Evolutionary conservation across 306 rosid genomes (phyloP).

Genomic region (Acacia confusa): DNA sequence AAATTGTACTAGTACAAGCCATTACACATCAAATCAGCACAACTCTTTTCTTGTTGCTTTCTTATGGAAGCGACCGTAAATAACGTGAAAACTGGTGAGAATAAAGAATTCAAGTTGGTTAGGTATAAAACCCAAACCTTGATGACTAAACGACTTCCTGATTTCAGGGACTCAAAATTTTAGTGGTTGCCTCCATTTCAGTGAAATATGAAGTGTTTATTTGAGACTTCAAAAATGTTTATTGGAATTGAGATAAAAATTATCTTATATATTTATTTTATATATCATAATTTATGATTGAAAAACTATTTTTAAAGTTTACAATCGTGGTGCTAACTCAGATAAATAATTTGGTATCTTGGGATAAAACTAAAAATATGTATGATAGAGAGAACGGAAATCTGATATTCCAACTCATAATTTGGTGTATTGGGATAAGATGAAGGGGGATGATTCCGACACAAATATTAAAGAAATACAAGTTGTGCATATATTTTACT

Average conservation of each 20-base stretch:
- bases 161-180: slow-evolving; percentile 9
- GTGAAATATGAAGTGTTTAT: no score
- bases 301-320: no score
- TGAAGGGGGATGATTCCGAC: slow-evolving; percentile 25
- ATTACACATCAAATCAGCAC: neutral
- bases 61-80: slow-evolving; percentile 13
- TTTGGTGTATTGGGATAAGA: slow-evolving; percentile 38
- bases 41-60: neutral
- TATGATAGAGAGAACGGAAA: neutral
- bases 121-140: slow-evolving; percentile 15
- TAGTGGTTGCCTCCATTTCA: neutral
- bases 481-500: slow-evolving; percentile 28
- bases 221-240: no score
- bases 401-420: neutral
- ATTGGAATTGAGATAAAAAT: no score
- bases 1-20: neutral
- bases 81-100: neutral
- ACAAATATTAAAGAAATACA: neutral
- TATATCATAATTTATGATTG: no score
- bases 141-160: neutral
- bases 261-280: no score
- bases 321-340: no score
- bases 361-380: neutral
- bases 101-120: slow-evolving; percentile 4
- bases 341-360: no score